phyloP scores from a whole-genome alignment of 2,329 filamentous ascomycete species.

The Phialophora macrospora region DNA sequence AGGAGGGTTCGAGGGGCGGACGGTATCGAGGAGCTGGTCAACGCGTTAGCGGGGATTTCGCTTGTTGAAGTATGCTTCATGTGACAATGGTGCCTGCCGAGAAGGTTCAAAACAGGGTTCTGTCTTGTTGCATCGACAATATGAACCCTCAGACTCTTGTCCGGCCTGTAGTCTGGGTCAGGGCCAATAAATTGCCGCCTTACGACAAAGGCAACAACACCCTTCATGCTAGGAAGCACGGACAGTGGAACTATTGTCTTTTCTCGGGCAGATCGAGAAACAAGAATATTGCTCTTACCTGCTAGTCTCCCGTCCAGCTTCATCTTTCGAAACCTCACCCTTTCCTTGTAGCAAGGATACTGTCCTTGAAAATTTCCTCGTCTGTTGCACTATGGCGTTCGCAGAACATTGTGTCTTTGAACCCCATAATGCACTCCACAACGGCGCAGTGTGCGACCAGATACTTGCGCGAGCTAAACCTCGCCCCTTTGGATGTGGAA shows the following conservation, averaged over 20 bases:
- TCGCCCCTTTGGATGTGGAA: not conserved
- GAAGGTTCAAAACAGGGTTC: not conserved
- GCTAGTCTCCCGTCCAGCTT: not conserved
- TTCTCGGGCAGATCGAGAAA: too few species aligned
- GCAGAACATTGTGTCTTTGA: not conserved
- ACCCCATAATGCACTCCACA: not conserved
- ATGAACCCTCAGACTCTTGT: not conserved
- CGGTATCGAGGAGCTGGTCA: conserved; percentile 11
- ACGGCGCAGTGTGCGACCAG: not conserved
- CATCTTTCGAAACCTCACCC: not conserved
- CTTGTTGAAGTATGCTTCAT: not conserved
- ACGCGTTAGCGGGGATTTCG: not conserved
- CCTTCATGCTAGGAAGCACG: not conserved
- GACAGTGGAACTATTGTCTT: not conserved
- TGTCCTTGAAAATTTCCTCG: not conserved
- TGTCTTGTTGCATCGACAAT: not conserved
- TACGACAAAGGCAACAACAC: not conserved
- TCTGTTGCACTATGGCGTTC: not conserved
- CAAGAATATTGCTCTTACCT: not conserved
- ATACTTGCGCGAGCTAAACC: not conserved
- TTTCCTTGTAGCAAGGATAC: not conserved
- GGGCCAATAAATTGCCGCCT: not conserved
- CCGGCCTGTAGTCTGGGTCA: not conserved
- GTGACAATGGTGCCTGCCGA: not conserved
- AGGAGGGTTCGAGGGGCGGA: conserved; percentile 25